Conservation (phyloP, 2,329 filamentous ascomycete genomes). For the Ceratocystis diversiconidia region DNA sequence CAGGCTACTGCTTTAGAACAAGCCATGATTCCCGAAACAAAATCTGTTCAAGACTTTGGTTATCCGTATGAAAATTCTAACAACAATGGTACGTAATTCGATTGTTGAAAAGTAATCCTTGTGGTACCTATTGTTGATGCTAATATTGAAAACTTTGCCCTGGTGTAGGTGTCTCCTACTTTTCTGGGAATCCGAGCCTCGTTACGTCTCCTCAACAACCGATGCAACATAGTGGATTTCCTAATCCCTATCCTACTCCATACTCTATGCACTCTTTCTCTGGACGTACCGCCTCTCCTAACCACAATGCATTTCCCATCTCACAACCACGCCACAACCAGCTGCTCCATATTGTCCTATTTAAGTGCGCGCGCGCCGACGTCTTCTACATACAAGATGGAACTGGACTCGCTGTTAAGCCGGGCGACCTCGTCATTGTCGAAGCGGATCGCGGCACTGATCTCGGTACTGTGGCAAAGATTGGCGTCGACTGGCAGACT, state of each 20-base stretch:
- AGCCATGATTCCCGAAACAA: conserved; percentile 5
- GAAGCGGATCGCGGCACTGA: conserved; percentile 95
- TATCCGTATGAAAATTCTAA: conserved; percentile 12
- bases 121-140: not conserved
- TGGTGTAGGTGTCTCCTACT: conserved; percentile 11
- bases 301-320: conserved; percentile 47
- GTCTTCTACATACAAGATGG: conserved; percentile 96
- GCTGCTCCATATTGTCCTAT: conserved; percentile 75
- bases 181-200: conserved; percentile 6
- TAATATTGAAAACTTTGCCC: not conserved
- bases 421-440: conserved; percentile 89
- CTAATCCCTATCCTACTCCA: conserved; percentile 21
- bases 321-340: conserved; percentile 51
- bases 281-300: conserved; percentile 39
- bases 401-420: conserved; percentile 77
- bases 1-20: conserved; percentile 10
- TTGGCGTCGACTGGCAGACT: conserved; percentile 74
- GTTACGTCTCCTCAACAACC: conserved; percentile 14
- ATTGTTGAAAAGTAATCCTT: not conserved
- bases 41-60: conserved; percentile 12
- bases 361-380: conserved; percentile 91
- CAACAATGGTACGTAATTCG: conserved; percentile 6
- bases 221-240: conserved; percentile 14
- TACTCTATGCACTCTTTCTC: conserved; percentile 14
- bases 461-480: conserved; percentile 78